Base-by-base conservation (phyloP, 331 rosid species). In the Acacia pycnantha region DNA sequence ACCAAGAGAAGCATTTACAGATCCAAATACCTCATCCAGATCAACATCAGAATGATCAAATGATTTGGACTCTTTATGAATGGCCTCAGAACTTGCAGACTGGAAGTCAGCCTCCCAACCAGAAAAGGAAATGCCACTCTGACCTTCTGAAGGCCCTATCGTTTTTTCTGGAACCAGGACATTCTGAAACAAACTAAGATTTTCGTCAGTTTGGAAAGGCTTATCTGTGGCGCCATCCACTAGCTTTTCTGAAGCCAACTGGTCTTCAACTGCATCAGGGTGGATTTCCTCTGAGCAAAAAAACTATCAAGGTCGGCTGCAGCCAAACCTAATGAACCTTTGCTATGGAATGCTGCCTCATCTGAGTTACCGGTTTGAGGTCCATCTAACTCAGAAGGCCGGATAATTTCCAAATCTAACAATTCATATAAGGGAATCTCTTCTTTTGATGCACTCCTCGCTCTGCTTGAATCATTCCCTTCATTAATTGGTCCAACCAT, bases 81-180 rank as follows among this genome's bases (percentile, higher is more conserved):
- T 48, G 35, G 67, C 81, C 79, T 79, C 87, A 75, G 92, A 79
- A 85, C 87, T 82, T 83, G 86, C 89, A 77, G 86, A 76, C 77
- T 83, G 90, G 80, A 96, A 92, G 84, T 82, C 85, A 33, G 97
- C 91, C 56, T 83, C 94, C 98, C 98, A 93, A 87, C 86, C 81
- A 21, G 95, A 91, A 92, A 84, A 82, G 19, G 92, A 89, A 71
- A 87, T 87, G 41, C 77, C 87, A 76, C 74, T 76, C 81, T 62
- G 88, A 56, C 83, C 85, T 86, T 87, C 87, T 31, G 80, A 50
- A 77, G 89, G 82, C 73, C 72, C 73, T 18, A 74, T 74, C 41
- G 85, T 82, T 21, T 43, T 77, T 84, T 79, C 88, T 2, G 76
- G 82, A 67, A 77, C 80, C 78, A 71, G 90, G 40, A 74, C 83